These are phyloP conservation scores for Microbotryum silenes-acaulis DNA, from an alignment of 1,284 basidiomycete genomes.

Conservation along the genomic window DNA sequence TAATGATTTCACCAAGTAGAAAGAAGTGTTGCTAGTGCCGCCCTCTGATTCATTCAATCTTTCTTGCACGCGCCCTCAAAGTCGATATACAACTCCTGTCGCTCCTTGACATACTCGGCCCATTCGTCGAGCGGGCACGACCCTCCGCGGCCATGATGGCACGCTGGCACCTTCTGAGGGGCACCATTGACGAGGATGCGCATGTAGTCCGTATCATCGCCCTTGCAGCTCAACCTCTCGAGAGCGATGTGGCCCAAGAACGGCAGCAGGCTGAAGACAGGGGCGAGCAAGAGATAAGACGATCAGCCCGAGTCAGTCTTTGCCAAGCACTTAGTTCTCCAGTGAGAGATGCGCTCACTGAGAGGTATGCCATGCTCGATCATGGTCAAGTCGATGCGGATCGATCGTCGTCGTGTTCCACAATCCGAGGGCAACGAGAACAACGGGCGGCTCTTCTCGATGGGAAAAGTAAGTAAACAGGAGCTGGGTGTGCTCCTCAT, in stretches of 20 bases:
- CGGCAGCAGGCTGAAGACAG: constrained; percentile 36
- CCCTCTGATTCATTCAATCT: not conserved
- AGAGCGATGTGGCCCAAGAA: constrained; percentile 46
- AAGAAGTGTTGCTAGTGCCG: too few species aligned
- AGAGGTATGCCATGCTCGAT: constrained; percentile 42
- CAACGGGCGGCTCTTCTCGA: constrained; percentile 45
- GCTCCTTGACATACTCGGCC: constrained; percentile 37
- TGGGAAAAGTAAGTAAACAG: constrained; percentile 45
- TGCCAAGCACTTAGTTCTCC: too few species aligned
- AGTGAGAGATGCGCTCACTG: constrained; percentile 20
- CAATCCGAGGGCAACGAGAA: constrained; percentile 43
- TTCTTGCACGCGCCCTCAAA: constrained; percentile 26
- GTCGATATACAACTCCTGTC: constrained; percentile 36
- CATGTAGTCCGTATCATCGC: constrained; percentile 36
- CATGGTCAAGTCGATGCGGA: constrained; percentile 36
- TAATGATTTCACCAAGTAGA: too few species aligned
- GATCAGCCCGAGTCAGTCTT: too few species aligned
- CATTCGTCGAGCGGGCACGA: constrained; percentile 41
- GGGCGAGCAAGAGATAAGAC: too few species aligned
- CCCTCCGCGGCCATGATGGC: constrained; percentile 41
- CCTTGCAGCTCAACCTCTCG: constrained; percentile 40
- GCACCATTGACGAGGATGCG: constrained; percentile 45
- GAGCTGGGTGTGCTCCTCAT: constrained; percentile 37
- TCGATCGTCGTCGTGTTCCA: constrained; percentile 42
- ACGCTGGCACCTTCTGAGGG: constrained; percentile 40